Evolutionary conservation across 106 monocot species (phyloP).

Genomic region (Gastrodia elata): DNA sequence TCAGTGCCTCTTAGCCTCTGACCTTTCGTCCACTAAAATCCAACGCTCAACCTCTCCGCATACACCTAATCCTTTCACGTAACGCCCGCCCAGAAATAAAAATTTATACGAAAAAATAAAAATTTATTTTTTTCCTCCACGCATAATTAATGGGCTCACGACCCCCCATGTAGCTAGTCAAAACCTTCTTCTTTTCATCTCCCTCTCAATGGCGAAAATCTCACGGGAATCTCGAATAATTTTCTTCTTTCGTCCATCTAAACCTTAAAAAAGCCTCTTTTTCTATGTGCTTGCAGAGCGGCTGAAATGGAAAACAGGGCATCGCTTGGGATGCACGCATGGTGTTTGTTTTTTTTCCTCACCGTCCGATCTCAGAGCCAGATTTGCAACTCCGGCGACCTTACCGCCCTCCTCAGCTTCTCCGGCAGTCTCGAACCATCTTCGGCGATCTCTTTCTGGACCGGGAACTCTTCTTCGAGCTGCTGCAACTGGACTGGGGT

Average conservation of each 20-base stretch:
- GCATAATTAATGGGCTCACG: slow-evolving; percentile 2
- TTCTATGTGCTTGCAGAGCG: background rate
- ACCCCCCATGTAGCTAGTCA: background rate
- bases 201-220: slow-evolving; percentile 3
- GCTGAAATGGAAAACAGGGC: slow-evolving; percentile 6
- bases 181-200: slow-evolving; percentile 5
- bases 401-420: slow-evolving; percentile 18
- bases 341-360: slow-evolving; percentile 6
- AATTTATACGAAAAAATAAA: background rate
- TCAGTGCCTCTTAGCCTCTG: background rate
- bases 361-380: slow-evolving; percentile 13
- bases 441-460: slow-evolving; percentile 11
- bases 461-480: slow-evolving; percentile 7
- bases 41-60: background rate
- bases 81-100: background rate
- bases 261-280: slow-evolving; percentile 5
- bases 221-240: slow-evolving; percentile 3
- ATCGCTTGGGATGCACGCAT: slow-evolving; percentile 2
- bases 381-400: slow-evolving; percentile 22
- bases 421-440: slow-evolving; percentile 10
- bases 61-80: background rate
- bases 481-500: slow-evolving; percentile 54
- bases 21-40: background rate
- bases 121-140: background rate
- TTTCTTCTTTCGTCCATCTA: background rate